phyloP scores from a whole-genome alignment of 179 eudicot species.

The Spinacia oleracea region DNA sequence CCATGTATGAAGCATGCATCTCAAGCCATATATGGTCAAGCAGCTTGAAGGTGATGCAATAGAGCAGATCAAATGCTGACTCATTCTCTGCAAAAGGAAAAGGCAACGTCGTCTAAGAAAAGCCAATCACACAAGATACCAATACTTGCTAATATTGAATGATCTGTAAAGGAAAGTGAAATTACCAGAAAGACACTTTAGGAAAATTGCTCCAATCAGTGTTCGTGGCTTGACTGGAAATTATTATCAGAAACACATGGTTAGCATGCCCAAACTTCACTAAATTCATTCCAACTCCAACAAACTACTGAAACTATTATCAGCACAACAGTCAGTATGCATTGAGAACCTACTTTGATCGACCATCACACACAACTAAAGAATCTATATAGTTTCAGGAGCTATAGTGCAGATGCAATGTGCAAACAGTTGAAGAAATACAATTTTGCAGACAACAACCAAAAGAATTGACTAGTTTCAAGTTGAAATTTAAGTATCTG shows the following conservation, averaged over 20 bases:
- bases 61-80: constrained; percentile 49
- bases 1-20: constrained; percentile 64
- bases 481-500: too few relatives aligned
- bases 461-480: too few relatives aligned
- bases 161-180: not conserved
- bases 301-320: not conserved
- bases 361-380: not conserved
- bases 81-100: constrained; percentile 43
- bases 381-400: not conserved
- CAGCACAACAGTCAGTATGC: not conserved
- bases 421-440: not conserved
- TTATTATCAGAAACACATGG: constrained; percentile 8
- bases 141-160: not conserved
- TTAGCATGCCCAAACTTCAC: constrained; percentile 15
- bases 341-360: not conserved
- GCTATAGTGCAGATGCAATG: not conserved
- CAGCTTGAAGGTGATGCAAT: constrained; percentile 49
- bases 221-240: constrained; percentile 74
- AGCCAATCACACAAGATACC: not conserved
- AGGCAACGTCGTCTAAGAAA: constrained; percentile 6
- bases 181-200: constrained; percentile 79
- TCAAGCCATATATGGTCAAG: constrained; percentile 53
- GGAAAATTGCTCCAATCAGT: constrained; percentile 77
- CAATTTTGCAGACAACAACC: not conserved
- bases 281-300: not conserved